Percentiles rank a stretch among this genome's conserved stretches.
Conservation (phyloP, 23 red algal genomes). For the Gracilaria domingensis region DNA sequence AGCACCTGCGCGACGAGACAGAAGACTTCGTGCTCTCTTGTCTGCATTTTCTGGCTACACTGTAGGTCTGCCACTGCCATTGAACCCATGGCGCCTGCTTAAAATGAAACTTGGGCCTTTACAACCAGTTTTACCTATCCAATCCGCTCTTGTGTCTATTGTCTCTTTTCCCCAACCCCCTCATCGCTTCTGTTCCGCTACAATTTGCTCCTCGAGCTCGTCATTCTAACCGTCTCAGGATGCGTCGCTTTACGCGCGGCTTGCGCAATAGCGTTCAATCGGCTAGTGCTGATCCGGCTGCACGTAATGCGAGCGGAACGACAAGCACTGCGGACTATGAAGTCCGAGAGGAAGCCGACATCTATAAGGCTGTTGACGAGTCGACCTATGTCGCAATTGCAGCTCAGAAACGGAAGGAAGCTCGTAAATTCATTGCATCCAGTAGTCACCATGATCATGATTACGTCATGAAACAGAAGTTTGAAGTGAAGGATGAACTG, state of each 20-base stretch:
- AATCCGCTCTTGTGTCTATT: too few relatives aligned
- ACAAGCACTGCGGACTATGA: constrained; percentile 69
- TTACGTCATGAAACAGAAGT: constrained; percentile 66
- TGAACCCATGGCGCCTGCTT: too few relatives aligned
- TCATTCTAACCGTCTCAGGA: neutral
- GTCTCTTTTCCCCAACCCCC: too few relatives aligned
- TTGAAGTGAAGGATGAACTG: constrained; percentile 71
- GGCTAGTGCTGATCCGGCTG: constrained; percentile 66
- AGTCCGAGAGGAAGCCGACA: constrained; percentile 69
- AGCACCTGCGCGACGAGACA: too few relatives aligned
- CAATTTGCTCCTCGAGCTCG: neutral
- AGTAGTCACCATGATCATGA: constrained; percentile 44
- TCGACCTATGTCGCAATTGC: constrained; percentile 59
- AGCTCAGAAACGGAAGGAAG: constrained; percentile 66
- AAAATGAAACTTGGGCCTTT: too few relatives aligned
- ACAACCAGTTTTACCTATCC: too few relatives aligned
- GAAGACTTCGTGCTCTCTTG: too few relatives aligned
- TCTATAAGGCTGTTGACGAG: constrained; percentile 92
- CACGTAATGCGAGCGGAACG: constrained; percentile 67
- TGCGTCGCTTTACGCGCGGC: constrained; percentile 61
- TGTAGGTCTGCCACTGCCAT: too few relatives aligned
- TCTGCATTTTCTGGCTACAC: too few relatives aligned
- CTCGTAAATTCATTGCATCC: constrained; percentile 73
- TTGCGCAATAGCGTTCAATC: constrained; percentile 29
- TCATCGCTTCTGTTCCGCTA: neutral